Conservation (phyloP, 2,329 filamentous ascomycete genomes). For the Reticulascus tulasneorum region DNA sequence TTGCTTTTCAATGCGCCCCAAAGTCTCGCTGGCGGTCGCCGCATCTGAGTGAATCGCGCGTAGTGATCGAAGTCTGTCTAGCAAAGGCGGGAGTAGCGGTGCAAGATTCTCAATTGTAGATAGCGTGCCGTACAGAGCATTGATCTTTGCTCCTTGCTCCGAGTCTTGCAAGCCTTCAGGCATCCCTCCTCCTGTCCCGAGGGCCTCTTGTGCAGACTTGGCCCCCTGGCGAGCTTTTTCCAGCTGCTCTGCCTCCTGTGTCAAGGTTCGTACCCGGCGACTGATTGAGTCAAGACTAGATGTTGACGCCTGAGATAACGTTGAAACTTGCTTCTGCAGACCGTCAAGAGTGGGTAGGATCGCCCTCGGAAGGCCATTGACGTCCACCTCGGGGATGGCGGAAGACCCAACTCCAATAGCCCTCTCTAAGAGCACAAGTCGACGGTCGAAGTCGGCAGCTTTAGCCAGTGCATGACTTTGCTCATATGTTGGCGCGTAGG, state of each 20-base stretch:
- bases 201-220: slow-evolving; percentile 57
- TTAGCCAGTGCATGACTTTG: slow-evolving; percentile 70
- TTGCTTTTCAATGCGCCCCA: slow-evolving; percentile 72
- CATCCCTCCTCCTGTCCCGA: slow-evolving; percentile 41
- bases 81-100: slow-evolving; percentile 76
- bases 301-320: slow-evolving; percentile 68
- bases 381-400: slow-evolving; percentile 58
- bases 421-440: slow-evolving; percentile 74
- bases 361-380: slow-evolving; percentile 56
- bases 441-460: slow-evolving; percentile 81
- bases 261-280: slow-evolving; percentile 65
- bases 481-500: slow-evolving; percentile 61
- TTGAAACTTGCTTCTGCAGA: slow-evolving; percentile 75
- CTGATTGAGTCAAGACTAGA: slow-evolving; percentile 70
- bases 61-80: slow-evolving; percentile 81
- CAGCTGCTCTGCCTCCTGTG: slow-evolving; percentile 68
- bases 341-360: slow-evolving; percentile 78
- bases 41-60: slow-evolving; percentile 83
- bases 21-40: slow-evolving; percentile 71
- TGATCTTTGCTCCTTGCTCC: slow-evolving; percentile 82
- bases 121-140: slow-evolving; percentile 83
- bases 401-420: slow-evolving; percentile 74
- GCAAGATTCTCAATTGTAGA: slow-evolving; percentile 83
- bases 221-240: slow-evolving; percentile 62
- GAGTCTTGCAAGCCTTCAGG: slow-evolving; percentile 44